Base-by-base conservation (phyloP, 306 rosid genomes). In the Pyrus bretschneideri region DNA sequence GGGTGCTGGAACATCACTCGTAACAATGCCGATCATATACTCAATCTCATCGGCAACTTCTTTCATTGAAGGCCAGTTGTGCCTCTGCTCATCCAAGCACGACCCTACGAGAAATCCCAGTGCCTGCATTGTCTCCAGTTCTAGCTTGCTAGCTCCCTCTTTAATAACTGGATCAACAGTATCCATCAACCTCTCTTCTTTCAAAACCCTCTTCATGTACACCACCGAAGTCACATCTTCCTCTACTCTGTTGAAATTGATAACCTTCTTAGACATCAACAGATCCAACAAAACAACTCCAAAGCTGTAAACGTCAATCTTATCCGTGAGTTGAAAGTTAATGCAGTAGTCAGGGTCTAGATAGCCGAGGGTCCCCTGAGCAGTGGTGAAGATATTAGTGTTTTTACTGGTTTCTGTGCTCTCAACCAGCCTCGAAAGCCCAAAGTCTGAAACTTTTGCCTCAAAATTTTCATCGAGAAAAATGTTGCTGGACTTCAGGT, bases 251-350 rank as follows among this genome's bases (percentile, higher is more conserved):
- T 42, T 84, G 74, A 86, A 86, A 77, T 89, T 89, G 44, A 89
- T 86, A 0, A 83, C 93, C 55, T 83, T 86, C 78, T 80, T 65
- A 7, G 86, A 75, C 3, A 86, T 86, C 4, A 85, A 25, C 7
- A 86, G 31, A 85, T 88, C 93, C 79, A 88, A 69, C 63, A 84
- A 42, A 54, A 88, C 93, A 25, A 86, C 90, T 7, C 90, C 88
- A 6, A 89, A 86, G 67, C 90, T 86, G 27, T 88, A 88, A 46
- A 88, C 90, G 30, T 88, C 92, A 22, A 89, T 88, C 87, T 89
- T 86, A 79, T 89, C 90, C 0, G 89, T 83, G 14, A 86, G 74
- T 18, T 89, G 89, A 22, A 86, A 86, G 75, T 81, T 85, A 0
- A 70, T 60, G 33, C 83, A 83, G 40, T 86, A 89, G 13, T 89